A percentile compares a stretch with the other conserved stretches of the same genome.
These are phyloP conservation scores for Neonothopanus nambi DNA, from an alignment of 1,284 basidiomycete genomes.

Conservation along the genomic window DNA sequence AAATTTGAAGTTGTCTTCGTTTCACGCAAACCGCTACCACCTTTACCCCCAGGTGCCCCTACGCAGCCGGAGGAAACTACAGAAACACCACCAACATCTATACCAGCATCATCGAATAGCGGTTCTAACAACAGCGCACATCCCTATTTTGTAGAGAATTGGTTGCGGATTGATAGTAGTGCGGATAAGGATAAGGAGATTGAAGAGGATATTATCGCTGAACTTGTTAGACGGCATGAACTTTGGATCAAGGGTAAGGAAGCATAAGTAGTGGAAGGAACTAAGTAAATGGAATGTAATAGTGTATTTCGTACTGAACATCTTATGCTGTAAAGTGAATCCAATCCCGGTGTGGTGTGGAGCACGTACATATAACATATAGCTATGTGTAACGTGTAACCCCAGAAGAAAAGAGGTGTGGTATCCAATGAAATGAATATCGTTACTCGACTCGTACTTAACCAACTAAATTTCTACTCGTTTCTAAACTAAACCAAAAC, in stretches of 20 bases:
- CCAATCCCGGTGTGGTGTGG: too few relatives aligned
- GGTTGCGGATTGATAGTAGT: constrained; percentile 69
- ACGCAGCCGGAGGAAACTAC: constrained; percentile 9
- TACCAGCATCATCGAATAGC: not conserved
- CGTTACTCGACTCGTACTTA: too few relatives aligned
- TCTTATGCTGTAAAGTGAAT: too few relatives aligned
- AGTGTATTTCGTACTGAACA: too few relatives aligned
- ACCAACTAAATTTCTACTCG: too few relatives aligned
- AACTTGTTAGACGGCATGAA: constrained; percentile 74
- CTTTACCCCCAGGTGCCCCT: constrained; percentile 16
- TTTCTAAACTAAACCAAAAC: too few relatives aligned
- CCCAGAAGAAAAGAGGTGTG: too few relatives aligned
- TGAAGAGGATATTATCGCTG: constrained; percentile 86
- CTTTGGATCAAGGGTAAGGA: constrained; percentile 49
- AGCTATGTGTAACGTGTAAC: too few relatives aligned
- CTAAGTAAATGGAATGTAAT: too few relatives aligned
- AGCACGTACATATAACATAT: too few relatives aligned
- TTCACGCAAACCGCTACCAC: constrained; percentile 30
- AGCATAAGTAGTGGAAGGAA: not conserved
- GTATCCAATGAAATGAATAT: too few relatives aligned
- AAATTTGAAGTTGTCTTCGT: constrained; percentile 95
- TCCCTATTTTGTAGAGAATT: constrained; percentile 57
- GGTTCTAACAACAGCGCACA: not conserved
- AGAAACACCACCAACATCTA: constrained; percentile 1
- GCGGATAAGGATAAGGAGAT: constrained; percentile 70